Conservation (phyloP, 371 early-diverging fungal species). For the Mucor piriformis region DNA sequence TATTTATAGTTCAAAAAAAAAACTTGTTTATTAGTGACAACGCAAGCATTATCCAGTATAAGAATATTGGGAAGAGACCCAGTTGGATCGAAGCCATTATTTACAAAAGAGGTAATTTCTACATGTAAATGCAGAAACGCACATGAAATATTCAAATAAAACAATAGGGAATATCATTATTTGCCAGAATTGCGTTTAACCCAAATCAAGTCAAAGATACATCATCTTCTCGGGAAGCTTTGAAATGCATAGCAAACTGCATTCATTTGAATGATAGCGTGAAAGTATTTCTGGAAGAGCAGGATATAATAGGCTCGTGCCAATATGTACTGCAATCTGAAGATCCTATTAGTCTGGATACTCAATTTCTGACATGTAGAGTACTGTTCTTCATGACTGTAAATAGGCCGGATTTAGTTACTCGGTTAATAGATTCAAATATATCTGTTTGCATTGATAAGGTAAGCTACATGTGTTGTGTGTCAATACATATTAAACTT, state of each 20-base stretch:
- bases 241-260: slow-evolving; percentile 64
- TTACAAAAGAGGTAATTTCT: slow-evolving; percentile 24
- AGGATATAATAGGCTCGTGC: slow-evolving; percentile 40
- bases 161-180: slow-evolving; percentile 34
- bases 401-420: slow-evolving; percentile 42
- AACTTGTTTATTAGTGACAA: slow-evolving; percentile 10
- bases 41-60: slow-evolving; percentile 22
- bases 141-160: neutral
- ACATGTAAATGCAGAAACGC: neutral
- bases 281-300: slow-evolving; percentile 46
- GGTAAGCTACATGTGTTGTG: too few species aligned
- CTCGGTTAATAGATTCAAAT: slow-evolving; percentile 42
- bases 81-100: slow-evolving; percentile 26
- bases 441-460: slow-evolving; percentile 43
- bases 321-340: slow-evolving; percentile 34
- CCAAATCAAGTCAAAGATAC: slow-evolving; percentile 24
- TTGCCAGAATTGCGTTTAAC: slow-evolving; percentile 24
- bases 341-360: slow-evolving; percentile 37
- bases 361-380: slow-evolving; percentile 60
- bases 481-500: neutral
- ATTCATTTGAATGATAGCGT: slow-evolving; percentile 50
- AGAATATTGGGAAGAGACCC: slow-evolving; percentile 27
- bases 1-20: neutral
- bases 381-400: slow-evolving; percentile 65
- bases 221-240: slow-evolving; percentile 44